Base-by-base conservation (phyloP, 768 basidiomycete species). In the Neoboletus subvelutipes region DNA sequence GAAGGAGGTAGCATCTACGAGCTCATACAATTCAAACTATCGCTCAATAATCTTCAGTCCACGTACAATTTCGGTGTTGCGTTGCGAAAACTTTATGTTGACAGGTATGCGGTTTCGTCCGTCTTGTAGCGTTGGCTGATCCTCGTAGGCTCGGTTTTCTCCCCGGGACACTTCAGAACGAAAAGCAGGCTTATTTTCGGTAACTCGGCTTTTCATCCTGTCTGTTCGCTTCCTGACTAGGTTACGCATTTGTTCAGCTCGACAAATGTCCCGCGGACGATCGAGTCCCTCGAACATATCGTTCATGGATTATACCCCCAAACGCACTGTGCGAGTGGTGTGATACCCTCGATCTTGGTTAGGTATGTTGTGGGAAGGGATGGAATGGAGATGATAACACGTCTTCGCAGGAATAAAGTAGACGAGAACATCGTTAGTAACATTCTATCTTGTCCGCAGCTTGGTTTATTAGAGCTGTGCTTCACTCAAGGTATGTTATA, bases 181-280 rank as follows among this genome's bases (percentile, higher is more conserved):
- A 74, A 34, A 72, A 74, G 12, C 71, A 78, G 50, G 77, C 78
- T 26, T 90, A 89, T 68, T 86, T 90, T 61, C 77, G 88, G 78
- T 83, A 51, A 46, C 56, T 56, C 7, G n/a, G n/a, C 48, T 12
- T 24, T 1, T 46, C 18, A 1, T 40, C 22, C 7, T 42, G 36
- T 28, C 4, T n/a, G 9, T 56, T 29, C 8, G 28, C 33, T 29
- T 42, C 11, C 26, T 56, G 46, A 52, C 29, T 9, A 4, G 13
- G 34, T 39, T 28, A 15, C 18, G 8, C 40, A 26, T 54, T 53
- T 34, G 28, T 54, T 10, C 49, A 85, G 86, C 46, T 87, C 83
- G 17, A 93, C 91, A 2, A 87, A 89, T 64, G 83, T 93, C 69
- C 82, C 89, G 0, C 78, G 91, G 34, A 92, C 90, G 6, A 83